These are phyloP conservation scores for Sphagnum fallax DNA, from an alignment of 228 moss, liverwort and hornwort genomes.

Conservation along the genomic window DNA sequence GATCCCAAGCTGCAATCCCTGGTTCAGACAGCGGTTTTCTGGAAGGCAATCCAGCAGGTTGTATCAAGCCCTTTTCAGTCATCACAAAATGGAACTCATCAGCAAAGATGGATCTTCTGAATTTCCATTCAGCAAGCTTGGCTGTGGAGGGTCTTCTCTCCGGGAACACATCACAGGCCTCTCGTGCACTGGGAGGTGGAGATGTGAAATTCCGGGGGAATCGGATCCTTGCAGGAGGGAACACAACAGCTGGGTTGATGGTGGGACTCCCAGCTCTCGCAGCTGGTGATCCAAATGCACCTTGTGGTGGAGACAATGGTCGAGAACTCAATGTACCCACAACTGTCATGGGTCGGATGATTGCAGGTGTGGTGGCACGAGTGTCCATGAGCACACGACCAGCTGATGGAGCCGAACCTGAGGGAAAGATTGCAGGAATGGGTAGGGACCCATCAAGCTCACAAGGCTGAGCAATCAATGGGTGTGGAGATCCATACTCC, in stretches of 20 bases:
- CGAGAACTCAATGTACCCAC: not conserved
- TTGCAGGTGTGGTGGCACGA: not conserved
- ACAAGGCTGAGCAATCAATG: not conserved
- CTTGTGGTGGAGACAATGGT: not conserved
- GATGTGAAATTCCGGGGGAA: not conserved
- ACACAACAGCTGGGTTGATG: not conserved
- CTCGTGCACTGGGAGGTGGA: not conserved
- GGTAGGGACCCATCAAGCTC: not conserved
- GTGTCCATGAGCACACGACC: not conserved
- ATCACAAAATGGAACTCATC: slow-evolving; percentile 27
- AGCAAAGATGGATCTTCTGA: slow-evolving; percentile 19
- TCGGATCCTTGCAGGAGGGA: not conserved
- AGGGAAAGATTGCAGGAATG: not conserved
- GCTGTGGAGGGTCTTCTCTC: not conserved
- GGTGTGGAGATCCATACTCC: not conserved
- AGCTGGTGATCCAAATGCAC: not conserved
- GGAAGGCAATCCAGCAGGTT: slow-evolving; percentile 10
- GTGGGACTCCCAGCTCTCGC: not conserved
- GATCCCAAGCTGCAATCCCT: slow-evolving; percentile 14
- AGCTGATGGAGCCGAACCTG: not conserved
- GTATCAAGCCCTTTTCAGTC: slow-evolving; percentile 19
- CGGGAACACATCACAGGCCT: not conserved
- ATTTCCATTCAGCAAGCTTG: slow-evolving; percentile 2
- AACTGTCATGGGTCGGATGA: not conserved
- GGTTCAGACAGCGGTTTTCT: slow-evolving; percentile 4